Conservation (phyloP, 225 moss, liverwort and hornwort genomes). For the Sphagnum contortum region DNA sequence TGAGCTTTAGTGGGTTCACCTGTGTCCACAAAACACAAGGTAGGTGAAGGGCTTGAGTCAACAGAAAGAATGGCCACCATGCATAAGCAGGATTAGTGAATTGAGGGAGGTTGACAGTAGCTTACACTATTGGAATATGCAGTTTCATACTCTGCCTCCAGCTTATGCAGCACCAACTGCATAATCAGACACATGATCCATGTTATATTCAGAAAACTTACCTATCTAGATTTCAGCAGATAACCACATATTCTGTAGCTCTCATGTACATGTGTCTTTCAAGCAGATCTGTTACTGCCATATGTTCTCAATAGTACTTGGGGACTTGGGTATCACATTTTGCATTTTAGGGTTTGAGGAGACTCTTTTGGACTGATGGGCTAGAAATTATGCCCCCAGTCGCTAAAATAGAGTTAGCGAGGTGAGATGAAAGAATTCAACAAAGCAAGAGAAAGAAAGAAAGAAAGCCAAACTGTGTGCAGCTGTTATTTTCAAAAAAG, state of each 20-base stretch:
- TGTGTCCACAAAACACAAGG: slow-evolving; percentile 5
- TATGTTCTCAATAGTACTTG: background rate
- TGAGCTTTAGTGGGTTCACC: slow-evolving; percentile 43
- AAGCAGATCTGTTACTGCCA: background rate
- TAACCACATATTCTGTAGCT: background rate
- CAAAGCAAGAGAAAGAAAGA: too few relatives aligned
- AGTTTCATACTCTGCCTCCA: slow-evolving; percentile 43
- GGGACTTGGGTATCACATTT: too few relatives aligned
- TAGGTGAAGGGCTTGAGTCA: background rate
- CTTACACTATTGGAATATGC: slow-evolving; percentile 41
- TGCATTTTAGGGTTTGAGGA: too few relatives aligned
- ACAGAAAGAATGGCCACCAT: background rate
- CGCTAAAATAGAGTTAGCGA: too few relatives aligned
- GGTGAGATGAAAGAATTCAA: too few relatives aligned
- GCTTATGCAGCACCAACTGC: slow-evolving; percentile 41
- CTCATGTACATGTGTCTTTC: background rate
- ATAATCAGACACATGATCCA: background rate
- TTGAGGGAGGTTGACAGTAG: slow-evolving; percentile 1
- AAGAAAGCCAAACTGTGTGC: too few relatives aligned
- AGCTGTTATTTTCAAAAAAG: too few relatives aligned
- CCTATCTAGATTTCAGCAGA: too few relatives aligned
- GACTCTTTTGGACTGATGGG: too few relatives aligned
- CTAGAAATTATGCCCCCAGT: too few relatives aligned
- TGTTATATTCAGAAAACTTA: too few relatives aligned
- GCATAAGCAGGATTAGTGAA: too few relatives aligned